Percentiles rank a stretch among this genome's conserved stretches.
Evolutionary conservation across 83 land plant species (phyloP).

Genomic region (Picea abies): DNA sequence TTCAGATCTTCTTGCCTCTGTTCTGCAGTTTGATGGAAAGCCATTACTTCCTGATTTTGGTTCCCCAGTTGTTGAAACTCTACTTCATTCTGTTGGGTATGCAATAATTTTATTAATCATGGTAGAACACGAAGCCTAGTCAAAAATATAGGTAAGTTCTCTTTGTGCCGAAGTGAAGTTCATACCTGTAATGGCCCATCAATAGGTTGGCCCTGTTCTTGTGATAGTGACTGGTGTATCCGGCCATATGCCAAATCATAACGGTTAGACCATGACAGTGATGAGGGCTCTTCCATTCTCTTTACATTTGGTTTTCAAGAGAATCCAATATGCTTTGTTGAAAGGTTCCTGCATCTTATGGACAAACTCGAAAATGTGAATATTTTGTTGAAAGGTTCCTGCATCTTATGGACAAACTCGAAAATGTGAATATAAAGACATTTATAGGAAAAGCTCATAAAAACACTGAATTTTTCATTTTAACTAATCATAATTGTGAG

Average conservation of each 20-base stretch:
- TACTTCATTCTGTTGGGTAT: not conserved
- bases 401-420: not conserved
- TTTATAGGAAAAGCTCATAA: not conserved
- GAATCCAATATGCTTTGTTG: not conserved
- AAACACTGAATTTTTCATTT: not conserved
- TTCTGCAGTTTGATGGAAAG: conserved; percentile 9
- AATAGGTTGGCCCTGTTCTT: not conserved
- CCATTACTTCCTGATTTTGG: not conserved
- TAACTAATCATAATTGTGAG: not conserved
- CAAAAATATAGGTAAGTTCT: not conserved
- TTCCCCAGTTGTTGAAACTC: not conserved
- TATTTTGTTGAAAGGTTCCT: too few relatives aligned
- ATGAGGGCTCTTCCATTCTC: not conserved
- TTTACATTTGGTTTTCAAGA: not conserved
- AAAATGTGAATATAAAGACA: not conserved
- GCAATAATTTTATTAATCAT: not conserved
- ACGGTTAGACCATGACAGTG: not conserved
- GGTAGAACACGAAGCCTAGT: not conserved
- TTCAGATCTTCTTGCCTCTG: conserved; percentile 9
- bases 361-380: not conserved
- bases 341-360: not conserved
- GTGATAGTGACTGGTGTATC: not conserved
- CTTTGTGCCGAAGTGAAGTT: not conserved
- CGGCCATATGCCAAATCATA: not conserved
- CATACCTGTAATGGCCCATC: conserved; percentile 1